phyloP scores from a whole-genome alignment of 352 stramenopile species.

The Phytophthora vignae region DNA sequence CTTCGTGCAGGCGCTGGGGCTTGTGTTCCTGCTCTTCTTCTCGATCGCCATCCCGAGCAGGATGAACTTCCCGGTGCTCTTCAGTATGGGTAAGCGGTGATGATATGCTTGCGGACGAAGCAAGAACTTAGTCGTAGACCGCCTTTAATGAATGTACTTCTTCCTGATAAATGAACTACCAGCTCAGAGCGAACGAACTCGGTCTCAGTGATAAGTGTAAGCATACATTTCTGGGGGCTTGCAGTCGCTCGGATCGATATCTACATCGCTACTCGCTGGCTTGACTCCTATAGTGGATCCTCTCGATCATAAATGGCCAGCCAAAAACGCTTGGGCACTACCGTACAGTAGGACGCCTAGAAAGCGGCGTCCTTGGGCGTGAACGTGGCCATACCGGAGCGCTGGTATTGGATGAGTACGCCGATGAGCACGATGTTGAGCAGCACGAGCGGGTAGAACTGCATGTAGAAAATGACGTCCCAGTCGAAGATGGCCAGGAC shows the following conservation, averaged over 20 bases:
- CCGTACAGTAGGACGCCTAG: constrained; percentile 16
- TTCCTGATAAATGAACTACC: constrained; percentile 5
- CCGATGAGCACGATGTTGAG: constrained; percentile 68
- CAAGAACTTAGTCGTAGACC: constrained; percentile 1
- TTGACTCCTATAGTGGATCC: constrained; percentile 26
- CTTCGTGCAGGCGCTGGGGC: constrained; percentile 71
- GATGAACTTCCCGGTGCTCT: constrained; percentile 86
- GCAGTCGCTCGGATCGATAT: constrained; percentile 44
- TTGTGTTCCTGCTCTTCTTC: constrained; percentile 79
- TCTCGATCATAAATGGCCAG: constrained; percentile 11
- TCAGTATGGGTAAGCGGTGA: constrained; percentile 83
- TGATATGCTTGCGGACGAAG: constrained; percentile 5
- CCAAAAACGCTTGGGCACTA: constrained; percentile 9
- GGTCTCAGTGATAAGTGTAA: constrained; percentile 37
- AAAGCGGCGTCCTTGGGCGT: constrained; percentile 51
- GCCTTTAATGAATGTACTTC: constrained; percentile 10
- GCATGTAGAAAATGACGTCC: constrained; percentile 79
- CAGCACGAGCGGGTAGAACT: constrained; percentile 77
- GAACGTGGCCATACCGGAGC: constrained; percentile 68
- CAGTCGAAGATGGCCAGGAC: constrained; percentile 76
- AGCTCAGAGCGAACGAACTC: background rate
- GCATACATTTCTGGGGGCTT: constrained; percentile 39
- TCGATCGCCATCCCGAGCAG: constrained; percentile 80
- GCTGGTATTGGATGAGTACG: constrained; percentile 67
- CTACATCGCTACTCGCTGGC: constrained; percentile 42